Percentiles rank a stretch among this genome's conserved stretches.
Evolutionary conservation across 2,329 filamentous ascomycete genomes (phyloP).

Genomic region (Curvularia verruculosa): DNA sequence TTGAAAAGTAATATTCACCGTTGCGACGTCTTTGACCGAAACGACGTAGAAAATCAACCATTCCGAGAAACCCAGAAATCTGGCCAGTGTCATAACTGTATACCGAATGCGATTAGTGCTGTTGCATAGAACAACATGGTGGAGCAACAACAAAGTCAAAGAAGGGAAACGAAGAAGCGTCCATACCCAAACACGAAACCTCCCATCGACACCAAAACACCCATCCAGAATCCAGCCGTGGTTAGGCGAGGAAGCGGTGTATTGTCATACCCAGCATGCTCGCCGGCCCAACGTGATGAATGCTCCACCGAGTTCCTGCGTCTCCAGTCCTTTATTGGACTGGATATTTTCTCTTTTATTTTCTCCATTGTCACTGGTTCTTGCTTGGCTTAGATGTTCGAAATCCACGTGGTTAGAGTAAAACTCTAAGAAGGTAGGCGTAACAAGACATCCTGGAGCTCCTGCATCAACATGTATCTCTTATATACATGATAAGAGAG

Average conservation of each 20-base stretch:
- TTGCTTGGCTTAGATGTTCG: not conserved
- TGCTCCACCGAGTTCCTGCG: slow-evolving; percentile 22
- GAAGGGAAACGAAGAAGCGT: not conserved
- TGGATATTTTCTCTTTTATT: slow-evolving; percentile 23
- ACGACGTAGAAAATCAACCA: slow-evolving; percentile 37
- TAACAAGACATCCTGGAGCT: not conserved
- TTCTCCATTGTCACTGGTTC: not conserved
- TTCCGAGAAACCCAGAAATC: slow-evolving; percentile 41
- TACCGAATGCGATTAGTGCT: not conserved
- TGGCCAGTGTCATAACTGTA: slow-evolving; percentile 35
- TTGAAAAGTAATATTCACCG: slow-evolving; percentile 34
- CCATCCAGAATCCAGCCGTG: slow-evolving; percentile 31
- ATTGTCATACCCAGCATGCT: slow-evolving; percentile 34
- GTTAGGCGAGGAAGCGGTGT: slow-evolving; percentile 32
- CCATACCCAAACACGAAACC: slow-evolving; percentile 10
- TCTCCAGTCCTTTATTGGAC: slow-evolving; percentile 25
- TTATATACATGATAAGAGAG: not conserved
- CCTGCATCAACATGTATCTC: not conserved
- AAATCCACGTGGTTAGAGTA: not conserved
- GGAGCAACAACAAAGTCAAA: too few relatives aligned
- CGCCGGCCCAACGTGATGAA: slow-evolving; percentile 20
- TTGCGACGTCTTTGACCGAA: slow-evolving; percentile 26
- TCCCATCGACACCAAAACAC: slow-evolving; percentile 41
- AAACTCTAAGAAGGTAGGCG: not conserved
- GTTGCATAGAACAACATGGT: not conserved